Evolutionary conservation across 805 yeast species (phyloP).

Genomic region (Myxozyma geophila): DNA sequence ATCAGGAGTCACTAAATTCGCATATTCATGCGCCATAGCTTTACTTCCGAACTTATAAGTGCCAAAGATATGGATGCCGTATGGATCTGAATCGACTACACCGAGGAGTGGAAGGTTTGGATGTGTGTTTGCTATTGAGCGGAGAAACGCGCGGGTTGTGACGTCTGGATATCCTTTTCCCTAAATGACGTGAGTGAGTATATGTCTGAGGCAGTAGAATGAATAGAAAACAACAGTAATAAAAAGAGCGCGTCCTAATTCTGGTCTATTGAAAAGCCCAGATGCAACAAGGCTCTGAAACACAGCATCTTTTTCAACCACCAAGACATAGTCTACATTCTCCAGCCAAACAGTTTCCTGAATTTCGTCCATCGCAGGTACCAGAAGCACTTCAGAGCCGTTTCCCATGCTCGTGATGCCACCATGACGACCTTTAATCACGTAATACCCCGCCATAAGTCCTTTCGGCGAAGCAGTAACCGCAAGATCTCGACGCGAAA

Average conservation of each 20-base stretch:
- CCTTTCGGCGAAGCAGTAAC: conserved; percentile 44
- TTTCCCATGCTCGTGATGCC: not conserved
- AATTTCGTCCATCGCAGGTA: conserved; percentile 47
- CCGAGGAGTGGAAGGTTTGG: conserved; percentile 51
- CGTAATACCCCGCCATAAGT: conserved; percentile 20
- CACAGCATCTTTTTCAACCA: conserved; percentile 55
- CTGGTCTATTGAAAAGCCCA: conserved; percentile 15
- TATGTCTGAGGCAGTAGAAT: not conserved
- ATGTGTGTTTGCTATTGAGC: conserved; percentile 40
- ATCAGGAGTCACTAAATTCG: conserved; percentile 20
- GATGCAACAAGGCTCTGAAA: conserved; percentile 21
- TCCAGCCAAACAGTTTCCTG: conserved; percentile 36
- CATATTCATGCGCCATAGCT: conserved; percentile 24
- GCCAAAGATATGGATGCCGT: conserved; percentile 60
- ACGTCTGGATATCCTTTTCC: conserved; percentile 73
- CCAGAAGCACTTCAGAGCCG: conserved; percentile 33
- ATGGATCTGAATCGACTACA: conserved; percentile 67
- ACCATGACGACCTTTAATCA: not conserved
- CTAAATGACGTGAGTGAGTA: conserved; percentile 17
- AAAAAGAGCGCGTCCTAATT: conserved; percentile 41
- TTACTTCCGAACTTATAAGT: conserved; percentile 43
- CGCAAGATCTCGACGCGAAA: conserved; percentile 49
- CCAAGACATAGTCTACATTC: conserved; percentile 45
- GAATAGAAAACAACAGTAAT: conserved; percentile 47
- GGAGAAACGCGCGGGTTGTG: conserved; percentile 53